These are phyloP conservation scores for Lichtheimia ramosa DNA, from an alignment of 371 early-diverging fungal genomes.

Conservation along the genomic window DNA sequence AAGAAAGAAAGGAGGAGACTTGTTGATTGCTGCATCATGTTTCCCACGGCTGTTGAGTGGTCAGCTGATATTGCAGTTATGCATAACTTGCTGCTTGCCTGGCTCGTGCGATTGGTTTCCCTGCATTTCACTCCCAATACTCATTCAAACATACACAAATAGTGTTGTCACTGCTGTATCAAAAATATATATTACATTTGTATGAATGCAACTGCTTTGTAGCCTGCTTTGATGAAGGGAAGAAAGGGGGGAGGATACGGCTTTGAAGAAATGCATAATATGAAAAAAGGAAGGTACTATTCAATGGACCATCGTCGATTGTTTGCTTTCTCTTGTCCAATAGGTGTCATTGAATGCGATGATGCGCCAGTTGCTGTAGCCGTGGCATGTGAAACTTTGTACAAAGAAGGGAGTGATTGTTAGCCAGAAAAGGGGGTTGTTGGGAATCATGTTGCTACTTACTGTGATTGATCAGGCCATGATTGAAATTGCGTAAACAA, in stretches of 20 bases:
- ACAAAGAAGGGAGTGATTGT: not conserved
- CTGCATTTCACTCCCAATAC: no score
- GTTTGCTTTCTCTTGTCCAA: slow-evolving; percentile 23
- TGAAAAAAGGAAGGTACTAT: not conserved
- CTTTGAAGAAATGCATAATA: no score
- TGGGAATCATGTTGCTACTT: slow-evolving; percentile 7
- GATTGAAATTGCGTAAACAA: slow-evolving; percentile 27
- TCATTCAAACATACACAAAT: no score
- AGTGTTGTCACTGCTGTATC: no score
- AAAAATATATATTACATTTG: no score
- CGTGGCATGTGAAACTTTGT: slow-evolving; percentile 24
- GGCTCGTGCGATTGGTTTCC: no score
- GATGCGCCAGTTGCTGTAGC: slow-evolving; percentile 11
- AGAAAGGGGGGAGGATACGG: no score
- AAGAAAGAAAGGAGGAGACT: not conserved
- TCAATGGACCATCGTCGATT: slow-evolving; percentile 31
- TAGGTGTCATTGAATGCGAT: slow-evolving; percentile 21
- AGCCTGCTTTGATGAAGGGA: no score
- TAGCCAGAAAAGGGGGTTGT: not conserved
- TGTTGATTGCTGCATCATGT: not conserved
- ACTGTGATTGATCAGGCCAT: slow-evolving; percentile 35
- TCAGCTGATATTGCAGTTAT: no score
- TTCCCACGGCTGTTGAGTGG: no score
- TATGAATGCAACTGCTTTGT: no score
- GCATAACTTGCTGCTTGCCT: no score